Base-by-base conservation (phyloP, 371 early-diverging fungal genomes). In the Mucor saturninus region DNA sequence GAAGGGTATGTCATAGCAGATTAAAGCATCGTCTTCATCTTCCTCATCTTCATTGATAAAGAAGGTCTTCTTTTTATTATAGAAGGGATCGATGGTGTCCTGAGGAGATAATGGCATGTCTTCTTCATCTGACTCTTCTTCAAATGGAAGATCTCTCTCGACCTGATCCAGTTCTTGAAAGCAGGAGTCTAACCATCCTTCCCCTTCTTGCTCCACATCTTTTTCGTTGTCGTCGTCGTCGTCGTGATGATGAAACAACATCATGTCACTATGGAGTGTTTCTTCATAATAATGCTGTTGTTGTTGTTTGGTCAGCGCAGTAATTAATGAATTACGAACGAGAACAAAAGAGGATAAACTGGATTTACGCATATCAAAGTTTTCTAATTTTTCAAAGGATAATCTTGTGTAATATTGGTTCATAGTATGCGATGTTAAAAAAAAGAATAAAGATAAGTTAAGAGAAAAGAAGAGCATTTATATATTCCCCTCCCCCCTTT, bases 331-430 rank as follows among this genome's bases (percentile, higher is more conserved):
- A 42, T 69, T 69, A 21, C 69, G 56, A 21, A 69, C 59, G 38
- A 69, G 55, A 1, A 69, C 69, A 65, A 65, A 69, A 6, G 65
- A 52, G 15, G 62, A 61, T 58, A 69, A 14, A 15, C 59, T 61
- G 11, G 68, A 63, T 35, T 37, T 59, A 10, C 63, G 59, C 54
- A 64, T 51, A 32, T 68, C 64, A 50, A 68, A 58, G 11, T 59
- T 48, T 64, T 68, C 68, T 40, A 68, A 37, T 28, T 68, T 68
- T 15, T 63, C 64, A 56, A 68, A 68, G 29, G 68, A 68, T 37
- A 68, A 45, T 64, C 56, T 49, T 15, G 55, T 55, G n/a, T 58
- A 54, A 28, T 68, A 59, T 54, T 62, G 50, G 11, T 59, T 64
- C 51, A 58, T 62, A 3, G 7, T 64, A 32, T 39, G 29, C 11